Evolutionary conservation across 805 yeast genomes (phyloP).

Genomic region (Priceomyces melissophilus): DNA sequence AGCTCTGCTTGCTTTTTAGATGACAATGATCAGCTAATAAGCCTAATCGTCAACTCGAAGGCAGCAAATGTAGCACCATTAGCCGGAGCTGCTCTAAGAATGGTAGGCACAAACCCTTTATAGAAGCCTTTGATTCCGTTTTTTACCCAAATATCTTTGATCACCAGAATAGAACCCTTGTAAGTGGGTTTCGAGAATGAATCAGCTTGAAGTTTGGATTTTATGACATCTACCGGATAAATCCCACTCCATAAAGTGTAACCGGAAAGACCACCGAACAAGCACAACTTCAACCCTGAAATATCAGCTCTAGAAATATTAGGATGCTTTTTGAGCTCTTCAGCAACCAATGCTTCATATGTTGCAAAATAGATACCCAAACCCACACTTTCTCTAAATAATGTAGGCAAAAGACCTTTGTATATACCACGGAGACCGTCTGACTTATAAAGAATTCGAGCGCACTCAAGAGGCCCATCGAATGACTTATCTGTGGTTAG

Average conservation of each 20-base stretch:
- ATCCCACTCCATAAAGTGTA: slow-evolving; percentile 80
- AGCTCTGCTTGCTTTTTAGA: neutral
- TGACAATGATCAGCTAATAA: slow-evolving; percentile 27
- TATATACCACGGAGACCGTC: slow-evolving; percentile 63
- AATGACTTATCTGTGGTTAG: slow-evolving; percentile 50
- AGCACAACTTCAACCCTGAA: slow-evolving; percentile 83
- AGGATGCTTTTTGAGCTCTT: slow-evolving; percentile 47
- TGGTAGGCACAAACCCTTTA: slow-evolving; percentile 89
- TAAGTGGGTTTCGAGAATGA: slow-evolving; percentile 56
- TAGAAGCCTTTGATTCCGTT: slow-evolving; percentile 77
- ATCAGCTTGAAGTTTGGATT: slow-evolving; percentile 78
- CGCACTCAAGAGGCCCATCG: slow-evolving; percentile 73
- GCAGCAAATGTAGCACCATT: slow-evolving; percentile 96
- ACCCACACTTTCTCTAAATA: slow-evolving; percentile 82
- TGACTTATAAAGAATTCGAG: slow-evolving; percentile 50
- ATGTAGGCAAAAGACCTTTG: slow-evolving; percentile 81
- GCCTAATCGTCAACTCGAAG: slow-evolving; percentile 85
- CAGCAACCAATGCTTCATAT: slow-evolving; percentile 81
- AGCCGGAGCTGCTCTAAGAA: slow-evolving; percentile 96
- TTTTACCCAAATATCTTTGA: slow-evolving; percentile 47
- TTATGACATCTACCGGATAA: slow-evolving; percentile 89
- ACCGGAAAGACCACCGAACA: slow-evolving; percentile 89
- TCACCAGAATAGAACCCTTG: slow-evolving; percentile 57
- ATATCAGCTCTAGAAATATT: slow-evolving; percentile 61
- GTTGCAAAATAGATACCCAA: slow-evolving; percentile 86